Base-by-base conservation (phyloP, 305 asterid species). In the Stenogyne calaminthoides region DNA sequence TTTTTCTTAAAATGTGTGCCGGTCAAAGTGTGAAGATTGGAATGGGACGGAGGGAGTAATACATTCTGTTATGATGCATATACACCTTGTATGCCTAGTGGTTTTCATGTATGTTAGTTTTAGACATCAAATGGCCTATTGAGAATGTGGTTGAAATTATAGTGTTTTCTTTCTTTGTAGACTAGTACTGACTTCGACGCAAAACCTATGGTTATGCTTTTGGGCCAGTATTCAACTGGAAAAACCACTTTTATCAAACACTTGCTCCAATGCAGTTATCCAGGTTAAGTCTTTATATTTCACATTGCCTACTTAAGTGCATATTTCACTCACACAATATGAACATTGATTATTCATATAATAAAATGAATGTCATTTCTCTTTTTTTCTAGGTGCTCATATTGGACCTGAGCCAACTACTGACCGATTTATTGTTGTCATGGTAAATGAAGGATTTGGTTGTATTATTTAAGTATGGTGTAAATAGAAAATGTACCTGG, bases 351-450 rank as follows among this genome's bases (percentile, higher is more conserved):
- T 68, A 52, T 25, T 68, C 46, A 8, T 58, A 2, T 69, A 76
- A 59, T 25, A 70, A 19, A 16, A 51, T 16, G 27, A 11, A 5
- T 55, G 16, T 49, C 52, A 16, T 44, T 64, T 19, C 51, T 83
- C 73, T 75, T 37, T 62, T 62, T 27, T 56, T 78, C 15, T 70
- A 94, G 99, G 99, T 63, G 91, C 97, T 81, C 97, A 94, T 76
- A 91, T 91, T 67, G 99, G 99, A 76, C 99, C 99, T 47, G 97
- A 94, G 83, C 99, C 99, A 34, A 94, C 97, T 56, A 94, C 97
- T 3, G 99, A 94, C 66, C 83, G 97, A 46, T 94, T 94, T 76
- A 89, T 94, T 77, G 97, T 80, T 73, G 97, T 94, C 74, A 91
- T 83, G 97, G 99, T 94, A 91, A 37, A 11, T 63, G 36, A 27